A percentile compares a stretch with the other conserved stretches of the same genome.
Conservation (phyloP, 331 rosid genomes). For the Phaseolus coccineus region DNA sequence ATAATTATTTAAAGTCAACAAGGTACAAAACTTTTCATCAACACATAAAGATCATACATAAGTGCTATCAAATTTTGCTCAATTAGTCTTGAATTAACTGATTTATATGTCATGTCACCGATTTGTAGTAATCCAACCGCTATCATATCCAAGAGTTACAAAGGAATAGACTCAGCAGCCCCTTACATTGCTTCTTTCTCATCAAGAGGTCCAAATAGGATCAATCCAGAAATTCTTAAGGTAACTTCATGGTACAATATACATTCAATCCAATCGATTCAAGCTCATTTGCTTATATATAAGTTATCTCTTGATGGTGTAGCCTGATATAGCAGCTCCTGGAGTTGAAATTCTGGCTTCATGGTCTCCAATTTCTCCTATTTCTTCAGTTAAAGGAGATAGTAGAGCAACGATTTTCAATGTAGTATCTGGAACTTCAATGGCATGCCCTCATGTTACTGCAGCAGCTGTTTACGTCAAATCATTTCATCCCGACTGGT, state of each 20-base stretch:
- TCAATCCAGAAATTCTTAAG: constrained; percentile 25
- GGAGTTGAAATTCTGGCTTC: constrained; percentile 46
- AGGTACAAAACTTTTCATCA: constrained; percentile 8
- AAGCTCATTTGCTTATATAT: neutral
- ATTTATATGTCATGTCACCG: neutral
- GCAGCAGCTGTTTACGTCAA: neutral
- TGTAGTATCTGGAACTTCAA: constrained; percentile 34
- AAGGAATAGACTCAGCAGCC: constrained; percentile 23
- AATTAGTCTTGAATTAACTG: neutral
- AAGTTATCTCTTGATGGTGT: neutral
- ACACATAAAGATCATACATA: neutral
- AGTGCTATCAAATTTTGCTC: neutral
- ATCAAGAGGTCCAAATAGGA: neutral
- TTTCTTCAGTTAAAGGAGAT: neutral
- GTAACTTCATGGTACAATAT: neutral
- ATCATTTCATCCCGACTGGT: neutral
- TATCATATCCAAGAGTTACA: constrained; percentile 34
- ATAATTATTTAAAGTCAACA: constrained; percentile 14
- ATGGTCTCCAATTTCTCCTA: constrained; percentile 20
- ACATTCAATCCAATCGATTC: too few relatives aligned
- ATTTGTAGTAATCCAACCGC: constrained; percentile 22
- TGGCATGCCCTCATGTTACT: constrained; percentile 32
- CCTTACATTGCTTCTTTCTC: neutral
- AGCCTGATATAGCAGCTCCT: constrained; percentile 50
- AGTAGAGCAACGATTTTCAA: neutral